Conservation (phyloP, 1,139 yeast species). For the Candida freyschussii region DNA sequence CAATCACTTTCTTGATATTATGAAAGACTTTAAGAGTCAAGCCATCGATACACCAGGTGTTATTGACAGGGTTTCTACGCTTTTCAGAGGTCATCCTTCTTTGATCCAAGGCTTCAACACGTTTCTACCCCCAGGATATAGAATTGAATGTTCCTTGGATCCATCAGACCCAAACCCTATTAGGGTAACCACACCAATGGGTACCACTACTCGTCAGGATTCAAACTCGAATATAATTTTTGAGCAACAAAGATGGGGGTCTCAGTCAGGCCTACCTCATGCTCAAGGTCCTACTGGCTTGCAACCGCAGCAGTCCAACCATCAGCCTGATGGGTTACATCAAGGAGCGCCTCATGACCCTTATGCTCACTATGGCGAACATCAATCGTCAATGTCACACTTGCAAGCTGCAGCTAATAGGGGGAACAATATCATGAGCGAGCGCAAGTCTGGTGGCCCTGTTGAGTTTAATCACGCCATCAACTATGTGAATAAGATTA, state of each 20-base stretch:
- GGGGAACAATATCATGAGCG: slow-evolving; percentile 20
- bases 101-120: slow-evolving; percentile 97
- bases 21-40: slow-evolving; percentile 97
- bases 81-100: slow-evolving; percentile 89
- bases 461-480: slow-evolving; percentile 97
- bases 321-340: slow-evolving; percentile 15
- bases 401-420: slow-evolving; percentile 38
- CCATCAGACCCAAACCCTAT: slow-evolving; percentile 92
- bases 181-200: slow-evolving; percentile 92
- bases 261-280: slow-evolving; percentile 1
- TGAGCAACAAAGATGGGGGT: slow-evolving; percentile 9
- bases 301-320: slow-evolving; percentile 13
- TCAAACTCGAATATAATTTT: slow-evolving; percentile 8
- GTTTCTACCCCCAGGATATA: slow-evolving; percentile 92
- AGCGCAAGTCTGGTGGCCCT: slow-evolving; percentile 57
- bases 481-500: slow-evolving; percentile 90
- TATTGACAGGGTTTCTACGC: slow-evolving; percentile 84
- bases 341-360: slow-evolving; percentile 22
- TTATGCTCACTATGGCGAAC: slow-evolving; percentile 12
- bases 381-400: slow-evolving; percentile 29
- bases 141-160: slow-evolving; percentile 86
- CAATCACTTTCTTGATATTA: slow-evolving; percentile 91
- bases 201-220: slow-evolving; percentile 50
- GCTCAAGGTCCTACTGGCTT: slow-evolving; percentile 1
- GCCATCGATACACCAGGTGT: slow-evolving; percentile 98